Percentiles rank a stretch among this genome's conserved stretches.
phyloP scores from a whole-genome alignment of 2,329 filamentous ascomycete species.

The Aspergillus aculeatinus region DNA sequence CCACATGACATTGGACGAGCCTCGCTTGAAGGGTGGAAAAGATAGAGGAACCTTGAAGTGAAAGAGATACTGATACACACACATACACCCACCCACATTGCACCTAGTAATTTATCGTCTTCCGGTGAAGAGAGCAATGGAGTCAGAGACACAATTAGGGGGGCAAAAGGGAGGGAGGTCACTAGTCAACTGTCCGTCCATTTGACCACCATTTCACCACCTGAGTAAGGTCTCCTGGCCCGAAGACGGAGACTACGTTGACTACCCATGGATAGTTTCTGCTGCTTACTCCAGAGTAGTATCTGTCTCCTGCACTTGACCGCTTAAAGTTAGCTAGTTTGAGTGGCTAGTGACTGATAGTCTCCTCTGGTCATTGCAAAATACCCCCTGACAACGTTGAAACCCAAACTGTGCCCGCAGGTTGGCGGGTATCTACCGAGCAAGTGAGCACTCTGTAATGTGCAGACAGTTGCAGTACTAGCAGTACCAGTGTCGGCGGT shows the following conservation, averaged over 20 bases:
- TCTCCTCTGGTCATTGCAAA: conserved; percentile 2
- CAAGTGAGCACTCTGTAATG: too few relatives aligned
- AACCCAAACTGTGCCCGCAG: background rate
- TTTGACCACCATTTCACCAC: background rate
- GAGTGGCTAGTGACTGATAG: conserved; percentile 10
- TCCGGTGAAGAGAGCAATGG: background rate
- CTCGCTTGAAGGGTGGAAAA: background rate
- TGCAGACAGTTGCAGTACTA: background rate
- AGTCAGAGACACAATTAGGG: background rate
- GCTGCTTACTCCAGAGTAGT: background rate
- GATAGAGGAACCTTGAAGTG: too few relatives aligned
- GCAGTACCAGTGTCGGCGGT: background rate
- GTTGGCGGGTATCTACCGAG: background rate
- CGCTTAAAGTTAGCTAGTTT: conserved; percentile 11
- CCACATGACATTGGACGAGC: conserved; percentile 12
- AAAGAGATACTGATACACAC: background rate
- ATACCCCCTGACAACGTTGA: background rate
- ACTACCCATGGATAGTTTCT: background rate
- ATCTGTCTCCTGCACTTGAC: conserved; percentile 3
- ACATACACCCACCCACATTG: background rate
- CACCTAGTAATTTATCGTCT: background rate
- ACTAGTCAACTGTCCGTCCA: background rate
- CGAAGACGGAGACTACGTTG: conserved; percentile 1
- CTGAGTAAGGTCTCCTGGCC: background rate
- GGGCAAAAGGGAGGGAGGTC: background rate